These are phyloP conservation scores for Zymoseptoria ardabiliae DNA, from an alignment of 2,329 filamentous ascomycete genomes.

Conservation along the genomic window DNA sequence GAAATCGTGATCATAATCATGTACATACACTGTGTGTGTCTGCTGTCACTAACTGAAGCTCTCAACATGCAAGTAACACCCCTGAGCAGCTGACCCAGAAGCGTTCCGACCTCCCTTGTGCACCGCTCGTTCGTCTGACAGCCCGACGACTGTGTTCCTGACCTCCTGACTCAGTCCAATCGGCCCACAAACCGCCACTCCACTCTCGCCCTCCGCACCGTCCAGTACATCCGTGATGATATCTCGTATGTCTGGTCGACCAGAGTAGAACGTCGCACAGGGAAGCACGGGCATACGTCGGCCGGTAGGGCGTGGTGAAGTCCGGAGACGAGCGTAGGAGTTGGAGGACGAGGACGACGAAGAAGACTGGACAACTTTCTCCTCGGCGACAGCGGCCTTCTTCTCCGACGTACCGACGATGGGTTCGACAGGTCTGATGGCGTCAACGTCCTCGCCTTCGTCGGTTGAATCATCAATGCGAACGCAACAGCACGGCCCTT, in stretches of 20 bases:
- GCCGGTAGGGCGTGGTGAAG: background rate
- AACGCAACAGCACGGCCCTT: conserved; percentile 22
- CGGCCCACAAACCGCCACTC: conserved; percentile 19
- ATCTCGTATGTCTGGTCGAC: conserved; percentile 16
- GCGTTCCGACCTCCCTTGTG: conserved; percentile 13
- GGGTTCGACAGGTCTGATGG: conserved; percentile 1
- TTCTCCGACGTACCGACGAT: background rate
- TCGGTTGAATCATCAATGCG: too few species aligned
- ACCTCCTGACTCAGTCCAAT: conserved; percentile 16
- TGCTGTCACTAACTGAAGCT: conserved; percentile 2
- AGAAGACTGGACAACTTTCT: background rate
- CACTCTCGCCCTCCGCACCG: conserved; percentile 20
- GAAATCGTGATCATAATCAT: conserved; percentile 6
- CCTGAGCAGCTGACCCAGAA: conserved; percentile 15
- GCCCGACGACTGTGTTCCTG: conserved; percentile 13
- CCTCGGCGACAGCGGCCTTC: background rate
- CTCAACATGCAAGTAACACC: conserved; percentile 20
- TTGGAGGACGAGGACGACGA: background rate
- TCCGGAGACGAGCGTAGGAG: background rate
- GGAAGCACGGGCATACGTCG: conserved; percentile 10
- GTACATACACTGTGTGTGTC: background rate
- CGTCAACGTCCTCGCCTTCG: conserved; percentile 6
- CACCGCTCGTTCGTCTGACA: conserved; percentile 20
- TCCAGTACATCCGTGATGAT: conserved; percentile 16
- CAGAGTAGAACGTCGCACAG: conserved; percentile 19